Base-by-base conservation (phyloP, 192 early-diverging fungal genomes). In the Backusella australiensis region DNA sequence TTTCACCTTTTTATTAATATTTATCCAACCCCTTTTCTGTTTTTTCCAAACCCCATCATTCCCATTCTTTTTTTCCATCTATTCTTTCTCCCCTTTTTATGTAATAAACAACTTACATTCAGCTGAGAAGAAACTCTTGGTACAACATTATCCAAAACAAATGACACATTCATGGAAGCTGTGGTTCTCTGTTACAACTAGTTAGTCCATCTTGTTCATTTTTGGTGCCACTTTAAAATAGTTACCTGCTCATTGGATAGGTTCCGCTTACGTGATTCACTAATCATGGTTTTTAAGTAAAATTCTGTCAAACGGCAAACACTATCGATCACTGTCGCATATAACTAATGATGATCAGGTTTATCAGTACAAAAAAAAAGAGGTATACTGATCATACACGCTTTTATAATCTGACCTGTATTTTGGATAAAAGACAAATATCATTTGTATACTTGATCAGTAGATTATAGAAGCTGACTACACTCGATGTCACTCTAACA, bases 361-460 rank as follows among this genome's bases (percentile, higher is more conserved):
- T 26, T 17, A 12, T 76, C 19, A 23, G 36, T 52, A 71, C 32
- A 32, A 32, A 32, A 36, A 71, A 17, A 66, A 38, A 29, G 26
- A 23, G 15, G 6, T 42, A 39, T 44, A 32, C 3, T 29, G n/a
- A 34, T 42, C 34, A 19, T 46, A 32, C 17, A 12, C 63, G 23
- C 38, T 5, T 21, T 42, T 67, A 15, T 84, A n/a, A 49, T 49
- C 46, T 49, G n/a, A 93, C 92, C 74, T 89, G 80, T 44, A 93
- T 81, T 15, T 89, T 90, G 74, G 92, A 88, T 29, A 95, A 75
- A 49, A 94, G 73, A 19, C 91, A 88, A 65, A 93, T 85, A 63
- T 95, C 92, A 66, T 88, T 85, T 4, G 90, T 90, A 87, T 92
- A 95, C 56, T 90, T 85, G 66, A 93, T 81, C 79, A 95, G 79